Base-by-base conservation (phyloP, 768 basidiomycete genomes). In the Saitozyma sp. region DNA sequence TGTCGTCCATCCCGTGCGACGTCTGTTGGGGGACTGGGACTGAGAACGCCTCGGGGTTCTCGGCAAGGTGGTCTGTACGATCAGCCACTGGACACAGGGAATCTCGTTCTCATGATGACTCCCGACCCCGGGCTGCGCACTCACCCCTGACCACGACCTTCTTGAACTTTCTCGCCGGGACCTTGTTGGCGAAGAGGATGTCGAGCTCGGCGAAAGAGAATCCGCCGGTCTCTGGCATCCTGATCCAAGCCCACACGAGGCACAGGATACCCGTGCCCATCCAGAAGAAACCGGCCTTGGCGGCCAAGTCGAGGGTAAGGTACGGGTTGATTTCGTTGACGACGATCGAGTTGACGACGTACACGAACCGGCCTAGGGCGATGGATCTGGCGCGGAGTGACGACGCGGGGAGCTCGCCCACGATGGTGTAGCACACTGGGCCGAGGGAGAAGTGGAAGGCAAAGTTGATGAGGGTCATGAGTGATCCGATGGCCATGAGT, bases 371-470 rank as follows among this genome's bases (percentile, higher is more conserved):
- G n/a, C 13, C 45, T 2, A 46, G 45, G 45, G n/a, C 45, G 45
- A 46, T 17, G 8, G 45, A 46, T 46, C n/a, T 11, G 13, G 45
- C 45, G 45, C 45, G 45, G 2, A 46, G 13, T 17, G 11, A 17
- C 11, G 45, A 13, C 13, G 45, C 45, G 13, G 45, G 45, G 45
- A 46, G 11, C 45, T 46, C 45, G 45, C 13, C 45, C 11, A 46
- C 45, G 45, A 46, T 46, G 13, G 45, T 46, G 45, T 46, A 46
- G 45, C 45, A 49, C 17, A 62, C 48, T 17, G 61, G 69, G 29
- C 69, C 69, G 40, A 71, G 51, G 13, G 64, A 56, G 43, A 65
- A 57, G 51, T 71, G 63, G 56, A 64, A 73, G 54, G 70, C 54
- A 14, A 73, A 61, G 53, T 70, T 70, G 42, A 65, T 67, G 56